phyloP scores from a whole-genome alignment of 202 grass and related monocot genomes.

The Sporobolus alterniflorus region DNA sequence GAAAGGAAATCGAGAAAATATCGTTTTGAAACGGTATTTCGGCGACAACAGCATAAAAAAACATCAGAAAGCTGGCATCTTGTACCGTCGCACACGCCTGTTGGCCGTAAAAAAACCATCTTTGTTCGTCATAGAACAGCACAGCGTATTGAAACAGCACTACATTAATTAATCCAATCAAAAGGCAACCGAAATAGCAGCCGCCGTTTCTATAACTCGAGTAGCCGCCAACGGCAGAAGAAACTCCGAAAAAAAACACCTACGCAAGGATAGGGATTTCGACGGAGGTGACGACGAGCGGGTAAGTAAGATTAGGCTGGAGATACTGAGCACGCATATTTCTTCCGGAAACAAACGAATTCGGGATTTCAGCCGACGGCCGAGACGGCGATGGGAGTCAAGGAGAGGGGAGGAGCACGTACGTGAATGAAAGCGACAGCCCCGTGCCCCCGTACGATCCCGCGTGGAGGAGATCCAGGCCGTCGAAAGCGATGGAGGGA shows the following conservation, averaged over 20 bases:
- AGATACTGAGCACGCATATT: background rate
- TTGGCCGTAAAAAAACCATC: background rate
- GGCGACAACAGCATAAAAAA: background rate
- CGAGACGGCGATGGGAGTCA: conserved; percentile 4
- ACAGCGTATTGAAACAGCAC: conserved; percentile 8
- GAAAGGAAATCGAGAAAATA: background rate
- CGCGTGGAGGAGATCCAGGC: conserved; percentile 56
- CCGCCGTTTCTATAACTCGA: background rate
- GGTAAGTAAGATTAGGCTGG: background rate
- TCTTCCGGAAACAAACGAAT: conserved; percentile 1
- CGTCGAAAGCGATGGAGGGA: conserved; percentile 53
- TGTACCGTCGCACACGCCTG: background rate
- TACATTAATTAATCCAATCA: background rate
- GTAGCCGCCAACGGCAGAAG: conserved; percentile 3
- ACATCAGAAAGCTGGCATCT: conserved; percentile 13
- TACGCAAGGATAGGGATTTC: background rate
- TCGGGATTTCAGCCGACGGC: background rate
- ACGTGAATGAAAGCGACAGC: conserved; percentile 48
- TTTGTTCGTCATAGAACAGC: background rate
- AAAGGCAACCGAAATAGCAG: conserved; percentile 19
- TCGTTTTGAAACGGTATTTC: background rate
- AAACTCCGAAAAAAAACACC: background rate
- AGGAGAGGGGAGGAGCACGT: conserved; percentile 27
- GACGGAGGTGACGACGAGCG: background rate
- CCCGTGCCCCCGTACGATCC: conserved; percentile 56